A percentile compares a stretch with the other conserved stretches of the same genome.
These are phyloP conservation scores for Phylloporus sp. DNA, from an alignment of 768 basidiomycete species.

Conservation along the genomic window DNA sequence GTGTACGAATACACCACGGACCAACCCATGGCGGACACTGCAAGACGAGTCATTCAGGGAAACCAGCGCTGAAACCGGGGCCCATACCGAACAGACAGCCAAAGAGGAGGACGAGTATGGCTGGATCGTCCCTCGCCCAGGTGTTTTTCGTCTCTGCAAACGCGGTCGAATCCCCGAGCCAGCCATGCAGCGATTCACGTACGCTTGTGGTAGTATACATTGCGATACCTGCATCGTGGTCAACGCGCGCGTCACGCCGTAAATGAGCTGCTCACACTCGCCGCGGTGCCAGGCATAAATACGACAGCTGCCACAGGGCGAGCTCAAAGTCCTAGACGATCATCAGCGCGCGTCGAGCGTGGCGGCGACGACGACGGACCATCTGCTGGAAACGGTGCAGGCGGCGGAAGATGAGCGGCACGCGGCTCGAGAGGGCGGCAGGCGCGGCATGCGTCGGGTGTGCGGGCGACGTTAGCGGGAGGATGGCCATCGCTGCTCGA, in stretches of 20 bases:
- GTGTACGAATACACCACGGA: conserved; percentile 73
- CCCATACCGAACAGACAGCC: conserved; percentile 68
- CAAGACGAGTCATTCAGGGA: not conserved
- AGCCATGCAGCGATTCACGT: conserved; percentile 23
- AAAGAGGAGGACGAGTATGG: conserved; percentile 82
- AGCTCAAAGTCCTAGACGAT: conserved; percentile 84
- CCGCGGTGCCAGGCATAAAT: conserved; percentile 86
- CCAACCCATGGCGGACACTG: conserved; percentile 84
- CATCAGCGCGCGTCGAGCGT: not conserved
- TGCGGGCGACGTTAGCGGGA: conserved; percentile 29
- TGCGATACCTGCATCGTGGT: conserved; percentile 62
- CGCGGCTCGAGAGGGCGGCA: conserved; percentile 40
- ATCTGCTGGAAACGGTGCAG: conserved; percentile 82
- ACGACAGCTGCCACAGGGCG: conserved; percentile 93
- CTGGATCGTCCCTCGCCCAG: conserved; percentile 97
- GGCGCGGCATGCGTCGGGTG: conserved; percentile 20
- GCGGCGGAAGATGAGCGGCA: conserved; percentile 77
- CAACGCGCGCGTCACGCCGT: conserved; percentile 4
- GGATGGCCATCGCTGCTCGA: conserved; percentile 25
- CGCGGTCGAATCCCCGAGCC: not conserved
- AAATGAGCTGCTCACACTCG: conserved; percentile 62
- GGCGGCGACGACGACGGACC: conserved; percentile 41
- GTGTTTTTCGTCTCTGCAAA: conserved; percentile 90
- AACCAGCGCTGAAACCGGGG: not conserved
- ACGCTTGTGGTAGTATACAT: conserved; percentile 99